These are phyloP conservation scores for Penstemon newberryi DNA, from an alignment of 257 asterid genomes.

Conservation along the genomic window DNA sequence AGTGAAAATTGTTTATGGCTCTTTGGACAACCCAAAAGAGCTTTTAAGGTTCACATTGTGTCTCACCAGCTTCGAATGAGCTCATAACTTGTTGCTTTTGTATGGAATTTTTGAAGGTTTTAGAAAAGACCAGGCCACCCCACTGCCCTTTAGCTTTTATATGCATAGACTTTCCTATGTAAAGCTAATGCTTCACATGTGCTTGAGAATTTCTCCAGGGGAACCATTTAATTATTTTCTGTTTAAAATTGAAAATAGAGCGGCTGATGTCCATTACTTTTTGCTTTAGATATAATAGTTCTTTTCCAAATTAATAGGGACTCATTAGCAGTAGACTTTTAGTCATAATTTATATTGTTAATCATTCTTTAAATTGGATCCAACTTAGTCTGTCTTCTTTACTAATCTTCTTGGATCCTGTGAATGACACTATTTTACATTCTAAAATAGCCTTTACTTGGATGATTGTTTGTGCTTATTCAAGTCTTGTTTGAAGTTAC, in stretches of 20 bases:
- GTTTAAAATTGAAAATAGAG: constrained; percentile 26
- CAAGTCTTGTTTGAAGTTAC: constrained; percentile 4
- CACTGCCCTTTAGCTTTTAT: constrained; percentile 25
- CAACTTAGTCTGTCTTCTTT: constrained; percentile 29
- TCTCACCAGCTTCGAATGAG: constrained; percentile 27
- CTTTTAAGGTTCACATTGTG: constrained; percentile 18
- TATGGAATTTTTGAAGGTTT: constrained; percentile 5
- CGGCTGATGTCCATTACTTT: constrained; percentile 40
- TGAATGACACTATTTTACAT: background rate
- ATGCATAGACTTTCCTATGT: constrained; percentile 29
- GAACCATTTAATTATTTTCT: constrained; percentile 21
- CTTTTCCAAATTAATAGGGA: constrained; percentile 54
- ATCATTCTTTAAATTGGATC: constrained; percentile 25
- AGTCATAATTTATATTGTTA: constrained; percentile 25
- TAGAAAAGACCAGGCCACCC: constrained; percentile 27
- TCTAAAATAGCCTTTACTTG: background rate
- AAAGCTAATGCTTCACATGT: constrained; percentile 52
- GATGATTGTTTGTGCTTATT: constrained; percentile 2
- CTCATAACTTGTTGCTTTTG: constrained; percentile 29
- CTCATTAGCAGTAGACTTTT: constrained; percentile 35
- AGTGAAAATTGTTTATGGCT: constrained; percentile 25
- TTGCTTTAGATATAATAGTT: constrained; percentile 23
- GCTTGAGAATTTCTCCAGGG: constrained; percentile 35
- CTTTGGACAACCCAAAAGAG: constrained; percentile 28
- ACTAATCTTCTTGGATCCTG: constrained; percentile 23